Evolutionary conservation across 1,284 basidiomycete species (phyloP).

Genomic region (Ustilago curta): DNA sequence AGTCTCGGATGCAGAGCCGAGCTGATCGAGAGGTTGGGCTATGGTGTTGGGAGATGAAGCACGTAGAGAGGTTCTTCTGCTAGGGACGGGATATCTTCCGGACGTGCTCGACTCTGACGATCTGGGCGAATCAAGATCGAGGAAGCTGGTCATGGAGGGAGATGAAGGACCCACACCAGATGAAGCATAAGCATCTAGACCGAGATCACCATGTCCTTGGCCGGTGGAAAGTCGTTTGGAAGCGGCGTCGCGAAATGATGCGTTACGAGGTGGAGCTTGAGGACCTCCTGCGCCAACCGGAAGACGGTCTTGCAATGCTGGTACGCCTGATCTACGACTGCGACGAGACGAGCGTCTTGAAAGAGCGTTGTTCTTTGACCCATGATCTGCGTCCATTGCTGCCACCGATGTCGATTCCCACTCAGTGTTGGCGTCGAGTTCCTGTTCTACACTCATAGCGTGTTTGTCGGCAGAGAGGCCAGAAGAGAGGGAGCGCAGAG

Average conservation of each 20-base stretch:
- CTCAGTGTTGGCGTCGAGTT: slow-evolving; percentile 30
- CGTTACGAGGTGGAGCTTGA: slow-evolving; percentile 35
- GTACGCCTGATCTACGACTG: slow-evolving; percentile 35
- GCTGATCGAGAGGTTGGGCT: slow-evolving; percentile 8
- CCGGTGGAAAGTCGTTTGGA: slow-evolving; percentile 29
- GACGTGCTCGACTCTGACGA: slow-evolving; percentile 31
- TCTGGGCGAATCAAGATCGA: slow-evolving; percentile 48
- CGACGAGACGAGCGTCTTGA: slow-evolving; percentile 27
- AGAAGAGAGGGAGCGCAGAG: slow-evolving; percentile 21
- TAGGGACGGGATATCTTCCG: slow-evolving; percentile 21
- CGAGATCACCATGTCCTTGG: slow-evolving; percentile 39
- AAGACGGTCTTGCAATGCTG: slow-evolving; percentile 30
- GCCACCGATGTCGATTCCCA: slow-evolving; percentile 4
- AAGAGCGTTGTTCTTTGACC: slow-evolving; percentile 7
- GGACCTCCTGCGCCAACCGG: slow-evolving; percentile 44
- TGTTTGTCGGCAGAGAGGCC: slow-evolving; percentile 24
- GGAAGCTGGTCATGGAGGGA: slow-evolving; percentile 45
- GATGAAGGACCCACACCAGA: slow-evolving; percentile 20
- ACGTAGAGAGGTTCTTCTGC: slow-evolving; percentile 35
- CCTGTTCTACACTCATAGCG: slow-evolving; percentile 45
- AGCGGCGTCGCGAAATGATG: slow-evolving; percentile 42
- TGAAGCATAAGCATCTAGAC: slow-evolving; percentile 20
- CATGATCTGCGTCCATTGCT: slow-evolving; percentile 7
- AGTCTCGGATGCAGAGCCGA: neutral
- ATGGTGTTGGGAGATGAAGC: slow-evolving; percentile 24